Base-by-base conservation (phyloP, 2,329 filamentous ascomycete genomes). In the Boeremia exigua region DNA sequence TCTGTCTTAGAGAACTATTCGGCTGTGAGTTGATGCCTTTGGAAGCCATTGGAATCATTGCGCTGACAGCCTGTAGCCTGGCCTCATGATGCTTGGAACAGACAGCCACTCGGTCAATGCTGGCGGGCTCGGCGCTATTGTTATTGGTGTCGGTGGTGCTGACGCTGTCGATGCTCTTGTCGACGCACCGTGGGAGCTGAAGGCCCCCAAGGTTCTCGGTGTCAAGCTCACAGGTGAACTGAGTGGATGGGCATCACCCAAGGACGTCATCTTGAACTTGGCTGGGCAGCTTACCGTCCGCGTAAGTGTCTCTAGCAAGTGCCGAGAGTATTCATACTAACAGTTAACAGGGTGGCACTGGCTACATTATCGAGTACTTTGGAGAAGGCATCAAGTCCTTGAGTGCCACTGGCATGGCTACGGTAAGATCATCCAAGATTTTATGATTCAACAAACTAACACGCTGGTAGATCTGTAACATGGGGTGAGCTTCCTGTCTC, bases 1-100 rank as follows among this genome's bases (percentile, higher is more conserved):
- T 96, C 91, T 48, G 95, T 99, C 19, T 79, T 99, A 67, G 95
- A 99, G 81, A 98, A 99, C 79, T 99, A 99, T 74, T 91, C 93
- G 30, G 87, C 94, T n/a, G 48, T 51, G n/a, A 44, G 48, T 51
- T 33, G n/a, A 14, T 14, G 3, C 11, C 12, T 43, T 8, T 30
- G 15, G 25, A 19, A 17, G 10, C 9, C 2, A 0, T 33, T 15
- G 14, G 15, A 33, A 45, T 3, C 6, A 27, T 3, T 14, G 17
- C 3, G 27, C 48, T 51, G 39, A 51, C 33, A 27, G 7, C 9
- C 12, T 45, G 17, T 14, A 51, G 48, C 95, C 95, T 17, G 95
- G 95, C 45, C 79, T 98, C 67, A 97, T 99, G 93, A 98, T 99
- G 92, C 85, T 99, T 36, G 95, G 95, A 52, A 99, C 95, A 28